Base-by-base conservation (phyloP, 345 rosid genomes). In the Heritiera fomes region DNA sequence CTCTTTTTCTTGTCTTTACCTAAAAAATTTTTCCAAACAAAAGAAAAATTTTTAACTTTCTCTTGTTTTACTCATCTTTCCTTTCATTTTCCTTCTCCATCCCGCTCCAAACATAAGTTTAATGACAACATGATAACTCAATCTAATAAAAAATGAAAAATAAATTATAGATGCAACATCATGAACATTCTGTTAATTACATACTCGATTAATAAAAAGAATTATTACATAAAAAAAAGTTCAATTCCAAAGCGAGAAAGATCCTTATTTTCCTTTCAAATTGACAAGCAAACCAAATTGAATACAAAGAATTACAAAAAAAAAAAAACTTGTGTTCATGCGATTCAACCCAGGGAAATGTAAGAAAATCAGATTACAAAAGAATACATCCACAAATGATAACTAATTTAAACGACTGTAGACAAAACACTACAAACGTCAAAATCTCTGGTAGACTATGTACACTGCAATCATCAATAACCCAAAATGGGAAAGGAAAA, bases 301-400 rank as follows among this genome's bases (percentile, higher is more conserved):
- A 71, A 71, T 55, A 80, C 84, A 83, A 70, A 70, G 72, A 73
- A 69, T 76, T 77, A 84, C 85, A 75, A 64, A 63, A 12, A 40
- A 7, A 6, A 6, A 43, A 43, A 6, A 10, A 40, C 18, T 61
- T 71, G 52, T 49, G 59, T 71, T 56, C 43, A 43, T 43, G 1
- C 15, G 47, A 11, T 18, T 32, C 40, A 41, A 43, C 32, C 67
- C 68, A 71, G 68, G 28, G 23, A 23, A 59, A 49, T 50, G 80
- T 8, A 82, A 71, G 45, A 8, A 20, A 68, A 67, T 77, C 74
- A 76, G 75, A 81, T 81, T 79, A 84, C 83, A 87, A 85, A 83
- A 76, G 89, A 87, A 88, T 83, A 85, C 86, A 76, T 59, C 79
- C 70, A 83, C 79, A 79, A 76, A 73, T 58, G 45, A 67, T 43